A percentile compares a stretch with the other conserved stretches of the same genome.
Evolutionary conservation across 495 filamentous ascomycete species (phyloP).

Genomic region (Staphylotrichum tortipilum): DNA sequence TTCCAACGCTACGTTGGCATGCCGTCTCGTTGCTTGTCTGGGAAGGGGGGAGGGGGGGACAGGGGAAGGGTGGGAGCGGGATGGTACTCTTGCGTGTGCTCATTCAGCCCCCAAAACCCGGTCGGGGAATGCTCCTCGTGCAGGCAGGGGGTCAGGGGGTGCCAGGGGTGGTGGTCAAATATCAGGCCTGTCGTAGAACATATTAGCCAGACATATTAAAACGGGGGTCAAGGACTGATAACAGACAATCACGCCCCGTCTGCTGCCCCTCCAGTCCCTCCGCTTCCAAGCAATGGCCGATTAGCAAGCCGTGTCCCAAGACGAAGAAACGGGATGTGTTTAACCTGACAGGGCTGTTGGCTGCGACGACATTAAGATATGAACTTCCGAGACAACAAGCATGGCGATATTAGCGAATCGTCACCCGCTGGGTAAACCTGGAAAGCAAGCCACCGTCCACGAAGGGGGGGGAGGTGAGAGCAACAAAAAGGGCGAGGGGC

Average conservation of each 20-base stretch:
- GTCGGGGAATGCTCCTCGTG: constrained; percentile 12
- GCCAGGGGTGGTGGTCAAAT: constrained; percentile 8
- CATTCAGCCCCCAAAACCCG: constrained; percentile 21
- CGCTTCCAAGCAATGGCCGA: constrained; percentile 3
- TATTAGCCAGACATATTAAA: constrained; percentile 22
- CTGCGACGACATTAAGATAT: neutral
- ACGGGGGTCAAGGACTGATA: neutral
- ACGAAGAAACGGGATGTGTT: constrained; percentile 4
- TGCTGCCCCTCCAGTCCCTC: constrained; percentile 2
- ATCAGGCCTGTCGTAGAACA: constrained; percentile 9
- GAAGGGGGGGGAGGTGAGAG: constrained; percentile 9
- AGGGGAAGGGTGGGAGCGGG: constrained; percentile 19
- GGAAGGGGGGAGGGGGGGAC: constrained; percentile 3
- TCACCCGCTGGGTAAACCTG: constrained; percentile 10
- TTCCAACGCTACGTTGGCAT: constrained; percentile 8
- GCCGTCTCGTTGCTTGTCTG: constrained; percentile 1
- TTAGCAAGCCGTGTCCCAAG: constrained; percentile 8
- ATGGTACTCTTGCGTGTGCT: constrained; percentile 12
- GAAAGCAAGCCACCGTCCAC: constrained; percentile 1
- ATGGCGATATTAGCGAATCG: neutral
- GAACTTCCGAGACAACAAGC: constrained; percentile 8
- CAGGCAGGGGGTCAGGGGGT: neutral
- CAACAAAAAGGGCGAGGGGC: no score
- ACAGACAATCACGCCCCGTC: neutral
- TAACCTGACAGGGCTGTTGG: neutral